phyloP scores from a whole-genome alignment of 169 alveolate species.

The Cryptosporidium andersoni region DNA sequence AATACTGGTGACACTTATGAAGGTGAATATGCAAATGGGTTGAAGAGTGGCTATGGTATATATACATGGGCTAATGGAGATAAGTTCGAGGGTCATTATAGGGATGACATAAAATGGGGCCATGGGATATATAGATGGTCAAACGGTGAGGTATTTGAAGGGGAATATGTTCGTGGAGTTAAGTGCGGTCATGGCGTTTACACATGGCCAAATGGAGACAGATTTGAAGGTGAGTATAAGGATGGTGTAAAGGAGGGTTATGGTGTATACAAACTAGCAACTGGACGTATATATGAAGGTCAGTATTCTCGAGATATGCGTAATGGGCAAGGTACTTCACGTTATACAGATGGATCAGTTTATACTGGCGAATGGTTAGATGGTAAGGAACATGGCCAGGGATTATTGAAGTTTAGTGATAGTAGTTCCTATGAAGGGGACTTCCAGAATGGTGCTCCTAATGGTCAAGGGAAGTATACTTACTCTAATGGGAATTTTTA shows the following conservation, averaged over 20 bases:
- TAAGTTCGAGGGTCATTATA: constrained; percentile 92
- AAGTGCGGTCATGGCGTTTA: constrained; percentile 79
- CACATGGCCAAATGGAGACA: constrained; percentile 75
- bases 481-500: constrained; percentile 73
- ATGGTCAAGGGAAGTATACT: constrained; percentile 73
- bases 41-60: constrained; percentile 92
- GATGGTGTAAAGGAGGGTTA: constrained; percentile 75
- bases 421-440: constrained; percentile 74
- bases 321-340: constrained; percentile 81
- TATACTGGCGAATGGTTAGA: constrained; percentile 77
- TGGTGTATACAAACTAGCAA: constrained; percentile 72
- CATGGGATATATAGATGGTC: constrained; percentile 88
- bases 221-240: constrained; percentile 77
- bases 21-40: constrained; percentile 90
- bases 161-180: constrained; percentile 76
- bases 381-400: constrained; percentile 74
- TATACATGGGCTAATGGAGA: constrained; percentile 91
- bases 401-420: constrained; percentile 73
- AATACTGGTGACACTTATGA: constrained; percentile 89
- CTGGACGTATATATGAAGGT: constrained; percentile 79
- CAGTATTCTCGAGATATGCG: constrained; percentile 76
- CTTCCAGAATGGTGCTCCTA: constrained; percentile 72
- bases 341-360: constrained; percentile 80
- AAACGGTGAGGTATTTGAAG: constrained; percentile 76
- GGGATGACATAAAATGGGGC: constrained; percentile 92